phyloP scores from a whole-genome alignment of 208 protist genomes.

The Leptomonas pyrrhocoris region DNA sequence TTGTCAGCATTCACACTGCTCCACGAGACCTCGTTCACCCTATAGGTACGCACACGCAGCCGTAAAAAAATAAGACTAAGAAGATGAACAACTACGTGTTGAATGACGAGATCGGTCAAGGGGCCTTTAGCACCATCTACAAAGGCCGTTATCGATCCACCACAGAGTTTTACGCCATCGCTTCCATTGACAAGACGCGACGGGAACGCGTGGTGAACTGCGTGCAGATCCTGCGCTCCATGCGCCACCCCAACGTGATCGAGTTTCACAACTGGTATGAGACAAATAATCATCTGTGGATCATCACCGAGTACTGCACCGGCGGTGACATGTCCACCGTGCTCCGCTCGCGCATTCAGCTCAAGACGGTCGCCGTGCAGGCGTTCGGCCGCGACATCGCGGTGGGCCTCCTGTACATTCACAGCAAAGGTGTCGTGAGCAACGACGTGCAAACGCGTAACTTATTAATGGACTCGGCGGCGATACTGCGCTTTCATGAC shows the following conservation, averaged over 20 bases:
- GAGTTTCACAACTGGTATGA: slow-evolving; percentile 96
- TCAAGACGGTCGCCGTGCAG: slow-evolving; percentile 78
- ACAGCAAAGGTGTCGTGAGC: slow-evolving; percentile 90
- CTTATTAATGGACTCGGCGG: slow-evolving; percentile 91
- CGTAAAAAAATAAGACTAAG: not conserved
- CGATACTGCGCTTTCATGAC: slow-evolving; percentile 91
- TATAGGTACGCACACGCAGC: no score
- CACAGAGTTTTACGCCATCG: slow-evolving; percentile 94
- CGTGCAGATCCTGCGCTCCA: slow-evolving; percentile 78
- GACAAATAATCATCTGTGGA: slow-evolving; percentile 96
- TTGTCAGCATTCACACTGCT: no score
- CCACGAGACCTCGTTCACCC: no score
- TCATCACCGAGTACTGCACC: slow-evolving; percentile 95
- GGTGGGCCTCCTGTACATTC: slow-evolving; percentile 89
- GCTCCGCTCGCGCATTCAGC: slow-evolving; percentile 58
- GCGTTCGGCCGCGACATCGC: slow-evolving; percentile 86
- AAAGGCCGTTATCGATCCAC: slow-evolving; percentile 92
- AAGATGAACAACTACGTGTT: slow-evolving; percentile 95
- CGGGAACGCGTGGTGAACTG: slow-evolving; percentile 87
- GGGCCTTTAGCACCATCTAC: slow-evolving; percentile 89
- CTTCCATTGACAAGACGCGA: slow-evolving; percentile 92
- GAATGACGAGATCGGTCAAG: slow-evolving; percentile 93
- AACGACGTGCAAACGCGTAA: slow-evolving; percentile 94
- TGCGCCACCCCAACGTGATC: slow-evolving; percentile 87
- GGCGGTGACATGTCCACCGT: slow-evolving; percentile 91